Evolutionary conservation across 1,284 basidiomycete genomes (phyloP).

Genomic region (Trichosporon ovoides): DNA sequence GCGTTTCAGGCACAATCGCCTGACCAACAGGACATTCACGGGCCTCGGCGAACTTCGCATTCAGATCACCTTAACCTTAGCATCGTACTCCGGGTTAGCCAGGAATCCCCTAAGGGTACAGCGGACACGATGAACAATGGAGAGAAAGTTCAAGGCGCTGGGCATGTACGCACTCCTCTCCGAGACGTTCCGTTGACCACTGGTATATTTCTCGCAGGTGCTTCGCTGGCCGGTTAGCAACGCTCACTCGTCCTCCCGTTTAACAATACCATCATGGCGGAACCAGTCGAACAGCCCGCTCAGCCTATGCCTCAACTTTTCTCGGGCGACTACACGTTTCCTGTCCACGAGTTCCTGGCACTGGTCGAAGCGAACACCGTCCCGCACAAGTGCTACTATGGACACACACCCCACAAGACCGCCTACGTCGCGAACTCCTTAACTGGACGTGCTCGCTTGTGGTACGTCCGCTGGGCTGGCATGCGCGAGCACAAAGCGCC

Average conservation of each 20-base stretch:
- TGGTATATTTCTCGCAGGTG: no score
- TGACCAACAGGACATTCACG: background rate
- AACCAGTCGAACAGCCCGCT: background rate
- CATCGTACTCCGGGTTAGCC: background rate
- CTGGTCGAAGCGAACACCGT: background rate
- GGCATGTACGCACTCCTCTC: no score
- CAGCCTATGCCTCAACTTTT: background rate
- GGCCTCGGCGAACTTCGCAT: slow-evolving; percentile 1
- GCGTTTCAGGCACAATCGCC: background rate
- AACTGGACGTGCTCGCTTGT: background rate
- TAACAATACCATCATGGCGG: background rate
- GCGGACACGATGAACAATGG: no score
- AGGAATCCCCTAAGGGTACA: no score
- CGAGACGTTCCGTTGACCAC: background rate
- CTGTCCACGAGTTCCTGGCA: background rate
- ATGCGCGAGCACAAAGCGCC: background rate
- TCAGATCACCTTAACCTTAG: no score
- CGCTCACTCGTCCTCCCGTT: no score
- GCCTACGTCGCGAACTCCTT: background rate
- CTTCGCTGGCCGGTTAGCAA: no score
- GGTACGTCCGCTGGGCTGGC: background rate
- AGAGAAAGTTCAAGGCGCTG: no score
- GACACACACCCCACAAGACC: background rate
- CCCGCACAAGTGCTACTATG: slow-evolving; percentile 4
- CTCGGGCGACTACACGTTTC: background rate